Base-by-base conservation (phyloP, 176 grass and related monocot species). In the Eremochloa ophiuroides region DNA sequence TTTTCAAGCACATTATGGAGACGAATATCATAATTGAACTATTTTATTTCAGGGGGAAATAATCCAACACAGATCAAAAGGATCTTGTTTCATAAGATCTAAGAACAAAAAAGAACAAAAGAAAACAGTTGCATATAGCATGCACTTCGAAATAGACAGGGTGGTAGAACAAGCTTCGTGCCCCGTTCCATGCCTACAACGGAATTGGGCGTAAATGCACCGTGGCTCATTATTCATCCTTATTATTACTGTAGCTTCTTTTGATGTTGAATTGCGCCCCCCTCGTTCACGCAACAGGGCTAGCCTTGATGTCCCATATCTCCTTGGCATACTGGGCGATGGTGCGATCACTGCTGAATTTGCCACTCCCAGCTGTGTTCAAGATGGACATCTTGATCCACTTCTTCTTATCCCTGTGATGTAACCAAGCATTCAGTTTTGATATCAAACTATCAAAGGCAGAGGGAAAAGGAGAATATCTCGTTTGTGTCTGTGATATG, bases 271-370 rank as follows among this genome's bases (percentile, higher is more conserved):
- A 56, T 20, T 6, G 22, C 5, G 5, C 7, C 72, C 77, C 46
- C 58, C 25, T 58, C 13, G 27, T 71, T 77, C 44, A 95, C 2
- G 85, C 86, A 65, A 95, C 84, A 28, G 92, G 93, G 72, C 80
- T 91, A 41, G 90, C 80, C 43, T 89, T 68, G 61, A 99, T 95
- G 69, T 76, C 87, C 93, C 93, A 99, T 80, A 95, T 99, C 76
- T 95, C 91, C 79, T 95, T 93, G 6, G 96, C 96, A 77, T 99
- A 99, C 65, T 99, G 91, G 25, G 82, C 79, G 67, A 99, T 99
- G 13, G 96, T 99, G 16, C 96, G 93, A 68, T 99, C 96, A 4
- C 96, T 99, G 91, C 96, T 99, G 77, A 99, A 99, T 78, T 99
- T 95, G 62, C 96, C 93, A 50, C 93, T 95, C 12, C 93, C 96